A percentile compares a stretch with the other conserved stretches of the same genome.
Conservation (phyloP, 345 rosid species). For the Gynandropsis gynandra region DNA sequence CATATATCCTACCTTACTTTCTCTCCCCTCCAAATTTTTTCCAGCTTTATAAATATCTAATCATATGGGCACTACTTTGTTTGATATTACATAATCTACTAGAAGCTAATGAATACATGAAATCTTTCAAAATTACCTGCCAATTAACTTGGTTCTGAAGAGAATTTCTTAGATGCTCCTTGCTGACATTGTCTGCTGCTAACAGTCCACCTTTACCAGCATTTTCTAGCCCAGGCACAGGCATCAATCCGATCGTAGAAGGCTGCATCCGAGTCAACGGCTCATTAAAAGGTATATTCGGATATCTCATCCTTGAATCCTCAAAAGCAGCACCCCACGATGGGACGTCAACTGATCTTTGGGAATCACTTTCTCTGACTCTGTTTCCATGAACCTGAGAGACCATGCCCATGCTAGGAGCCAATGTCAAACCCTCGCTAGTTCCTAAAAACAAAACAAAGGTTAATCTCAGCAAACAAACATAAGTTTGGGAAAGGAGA, state of each 20-base stretch:
- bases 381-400: constrained; percentile 36
- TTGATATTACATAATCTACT: not conserved
- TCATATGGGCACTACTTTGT: not conserved
- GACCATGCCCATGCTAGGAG: constrained; percentile 24
- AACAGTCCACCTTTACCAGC: constrained; percentile 25
- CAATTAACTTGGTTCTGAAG: constrained; percentile 44
- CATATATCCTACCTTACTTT: no score
- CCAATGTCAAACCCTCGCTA: constrained; percentile 31
- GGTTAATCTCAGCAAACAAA: constrained; percentile 18
- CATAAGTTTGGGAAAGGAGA: constrained; percentile 10
- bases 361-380: constrained; percentile 38
- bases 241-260: constrained; percentile 22
- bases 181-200: no score
- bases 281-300: constrained; percentile 25
- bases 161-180: constrained; percentile 35
- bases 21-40: no score
- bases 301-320: constrained; percentile 36
- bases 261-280: constrained; percentile 31
- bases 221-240: constrained; percentile 26
- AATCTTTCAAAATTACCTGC: constrained; percentile 47
- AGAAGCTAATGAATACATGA: constrained; percentile 1
- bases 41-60: no score
- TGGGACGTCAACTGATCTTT: constrained; percentile 42
- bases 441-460: constrained; percentile 29
- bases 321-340: constrained; percentile 64